phyloP scores from a whole-genome alignment of 139 green algal species.

The Volvox africanus region DNA sequence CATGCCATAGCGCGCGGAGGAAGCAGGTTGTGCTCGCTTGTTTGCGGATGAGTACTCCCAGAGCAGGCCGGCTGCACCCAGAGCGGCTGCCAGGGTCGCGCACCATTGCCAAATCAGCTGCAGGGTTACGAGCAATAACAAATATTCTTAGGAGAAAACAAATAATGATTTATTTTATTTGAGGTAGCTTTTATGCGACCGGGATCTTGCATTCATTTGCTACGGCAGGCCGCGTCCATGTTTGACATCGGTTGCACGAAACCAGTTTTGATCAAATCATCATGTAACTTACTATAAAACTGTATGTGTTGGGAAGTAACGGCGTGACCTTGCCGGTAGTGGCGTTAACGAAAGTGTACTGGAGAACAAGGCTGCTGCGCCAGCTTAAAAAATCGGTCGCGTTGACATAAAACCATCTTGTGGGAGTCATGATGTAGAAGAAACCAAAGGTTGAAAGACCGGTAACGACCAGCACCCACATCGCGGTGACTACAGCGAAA shows the following conservation, averaged over 20 bases:
- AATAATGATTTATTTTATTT: too few relatives aligned
- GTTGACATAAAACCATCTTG: constrained; percentile 7
- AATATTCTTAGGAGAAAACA: too few relatives aligned
- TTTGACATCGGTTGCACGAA: too few relatives aligned
- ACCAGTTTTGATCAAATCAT: too few relatives aligned
- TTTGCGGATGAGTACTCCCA: not conserved
- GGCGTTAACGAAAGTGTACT: constrained; percentile 15
- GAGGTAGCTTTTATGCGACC: too few relatives aligned
- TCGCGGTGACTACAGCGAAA: not conserved
- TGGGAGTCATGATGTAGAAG: constrained; percentile 9
- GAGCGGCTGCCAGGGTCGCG: constrained; percentile 4
- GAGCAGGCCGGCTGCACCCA: not conserved
- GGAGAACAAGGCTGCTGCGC: not conserved
- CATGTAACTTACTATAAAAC: constrained; percentile 19
- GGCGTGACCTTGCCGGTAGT: constrained; percentile 18
- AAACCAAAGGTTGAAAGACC: not conserved
- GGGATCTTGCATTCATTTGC: too few relatives aligned
- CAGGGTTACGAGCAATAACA: too few relatives aligned
- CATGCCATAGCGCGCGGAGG: too few relatives aligned
- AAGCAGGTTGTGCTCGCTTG: not conserved
- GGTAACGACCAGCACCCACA: not conserved
- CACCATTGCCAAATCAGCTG: constrained; percentile 42
- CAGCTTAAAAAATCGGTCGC: not conserved
- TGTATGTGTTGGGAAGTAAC: constrained; percentile 11
- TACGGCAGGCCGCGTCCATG: too few relatives aligned